Conservation (phyloP, 1,139 yeast genomes). For the Taphrina populina region DNA sequence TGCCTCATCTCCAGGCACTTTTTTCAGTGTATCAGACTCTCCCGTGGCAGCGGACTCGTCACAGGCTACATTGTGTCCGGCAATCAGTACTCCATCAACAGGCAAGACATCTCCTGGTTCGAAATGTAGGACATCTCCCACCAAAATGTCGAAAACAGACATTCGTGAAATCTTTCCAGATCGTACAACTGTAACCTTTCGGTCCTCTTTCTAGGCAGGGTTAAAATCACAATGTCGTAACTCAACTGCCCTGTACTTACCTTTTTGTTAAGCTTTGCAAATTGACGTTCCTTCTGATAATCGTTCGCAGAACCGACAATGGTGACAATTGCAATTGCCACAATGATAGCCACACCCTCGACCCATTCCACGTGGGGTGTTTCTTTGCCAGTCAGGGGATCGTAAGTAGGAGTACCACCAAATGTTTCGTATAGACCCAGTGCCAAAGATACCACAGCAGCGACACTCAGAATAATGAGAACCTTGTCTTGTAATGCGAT, state of each 20-base stretch:
- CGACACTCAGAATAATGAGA: slow-evolving; percentile 73
- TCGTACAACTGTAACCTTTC: slow-evolving; percentile 73
- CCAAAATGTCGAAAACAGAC: slow-evolving; percentile 72
- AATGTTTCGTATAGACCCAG: slow-evolving; percentile 89
- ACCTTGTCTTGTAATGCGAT: slow-evolving; percentile 92
- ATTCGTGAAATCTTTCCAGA: slow-evolving; percentile 67
- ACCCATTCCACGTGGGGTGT: slow-evolving; percentile 48
- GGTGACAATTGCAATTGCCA: slow-evolving; percentile 87
- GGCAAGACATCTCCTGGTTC: slow-evolving; percentile 96
- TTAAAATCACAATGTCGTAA: neutral
- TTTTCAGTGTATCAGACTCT: slow-evolving; percentile 78
- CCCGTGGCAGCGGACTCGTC: slow-evolving; percentile 95
- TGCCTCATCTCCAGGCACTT: slow-evolving; percentile 58
- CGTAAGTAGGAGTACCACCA: slow-evolving; percentile 75
- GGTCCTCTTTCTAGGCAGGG: slow-evolving; percentile 70
- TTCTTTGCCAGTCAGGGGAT: slow-evolving; percentile 62
- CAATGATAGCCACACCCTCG: slow-evolving; percentile 95
- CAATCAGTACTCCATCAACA: slow-evolving; percentile 76
- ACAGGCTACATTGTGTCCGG: slow-evolving; percentile 72
- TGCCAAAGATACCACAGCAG: slow-evolving; percentile 85
- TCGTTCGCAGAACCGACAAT: slow-evolving; percentile 92
- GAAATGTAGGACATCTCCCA: slow-evolving; percentile 77
- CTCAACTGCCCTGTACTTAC: no score
- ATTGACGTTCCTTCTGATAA: slow-evolving; percentile 93
- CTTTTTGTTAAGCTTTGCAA: slow-evolving; percentile 69